These are phyloP conservation scores for Amoeboaphelidium occidentale DNA, from an alignment of 371 early-diverging fungal species.

Conservation along the genomic window DNA sequence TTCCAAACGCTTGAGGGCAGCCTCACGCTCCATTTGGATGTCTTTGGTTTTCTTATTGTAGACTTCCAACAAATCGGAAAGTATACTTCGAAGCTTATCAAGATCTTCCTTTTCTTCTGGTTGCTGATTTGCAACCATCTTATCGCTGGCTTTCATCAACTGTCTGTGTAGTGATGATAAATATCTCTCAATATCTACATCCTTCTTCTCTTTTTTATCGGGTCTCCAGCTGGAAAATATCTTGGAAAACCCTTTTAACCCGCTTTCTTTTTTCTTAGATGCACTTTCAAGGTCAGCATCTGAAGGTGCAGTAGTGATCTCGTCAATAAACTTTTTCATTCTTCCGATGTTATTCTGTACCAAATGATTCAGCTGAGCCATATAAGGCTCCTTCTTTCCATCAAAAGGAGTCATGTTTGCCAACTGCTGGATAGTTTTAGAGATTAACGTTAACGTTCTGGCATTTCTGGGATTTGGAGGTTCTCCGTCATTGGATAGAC, in stretches of 20 bases:
- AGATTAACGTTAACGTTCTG: neutral
- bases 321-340: neutral
- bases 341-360: neutral
- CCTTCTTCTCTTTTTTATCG: neutral
- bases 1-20: too few relatives aligned
- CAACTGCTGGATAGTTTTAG: neutral
- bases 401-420: neutral
- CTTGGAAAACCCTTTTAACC: neutral
- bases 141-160: neutral
- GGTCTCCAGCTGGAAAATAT: neutral
- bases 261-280: neutral
- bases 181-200: neutral
- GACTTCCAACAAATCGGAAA: neutral
- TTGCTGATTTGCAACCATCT: neutral
- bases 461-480: neutral
- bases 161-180: neutral
- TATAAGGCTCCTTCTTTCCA: neutral
- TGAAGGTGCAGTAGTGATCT: neutral
- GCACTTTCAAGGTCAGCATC: neutral
- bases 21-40: too few relatives aligned
- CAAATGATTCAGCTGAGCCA: neutral
- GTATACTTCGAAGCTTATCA: neutral
- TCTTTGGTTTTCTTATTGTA: too few relatives aligned
- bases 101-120: neutral
- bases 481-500: neutral